Conservation (phyloP, 1,284 basidiomycete genomes). For the Ganoderma multipileum region DNA sequence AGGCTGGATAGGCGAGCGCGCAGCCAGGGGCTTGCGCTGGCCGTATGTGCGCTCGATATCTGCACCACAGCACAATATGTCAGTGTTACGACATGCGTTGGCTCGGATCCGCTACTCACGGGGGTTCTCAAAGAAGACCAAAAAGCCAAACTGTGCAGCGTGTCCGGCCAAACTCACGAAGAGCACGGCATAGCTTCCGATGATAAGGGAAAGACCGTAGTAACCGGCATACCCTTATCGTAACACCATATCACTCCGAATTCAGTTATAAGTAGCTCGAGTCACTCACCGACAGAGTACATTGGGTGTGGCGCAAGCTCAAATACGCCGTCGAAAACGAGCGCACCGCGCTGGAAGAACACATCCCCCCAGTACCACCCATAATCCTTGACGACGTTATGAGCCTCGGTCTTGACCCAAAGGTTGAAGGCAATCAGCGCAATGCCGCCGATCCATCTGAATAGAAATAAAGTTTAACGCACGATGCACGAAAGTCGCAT, state of each 20-base stretch:
- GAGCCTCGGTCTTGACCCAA: conserved; percentile 98
- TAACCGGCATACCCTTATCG: conserved; percentile 88
- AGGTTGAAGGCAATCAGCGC: conserved; percentile 93
- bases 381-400: conserved; percentile 93
- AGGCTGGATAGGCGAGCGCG: conserved; percentile 70
- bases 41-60: conserved; percentile 95
- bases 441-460: conserved; percentile 87
- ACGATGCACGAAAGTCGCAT: not conserved
- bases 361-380: conserved; percentile 99
- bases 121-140: conserved; percentile 97
- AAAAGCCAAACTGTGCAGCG: conserved; percentile 94
- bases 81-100: not conserved
- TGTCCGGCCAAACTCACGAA: conserved; percentile 95
- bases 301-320: conserved; percentile 92
- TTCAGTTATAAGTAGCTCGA: not conserved
- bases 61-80: conserved; percentile 39
- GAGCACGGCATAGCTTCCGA: conserved; percentile 89
- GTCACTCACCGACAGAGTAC: conserved; percentile 86
- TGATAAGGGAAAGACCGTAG: conserved; percentile 92
- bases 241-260: not conserved
- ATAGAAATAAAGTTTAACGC: conserved; percentile 16
- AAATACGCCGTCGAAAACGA: conserved; percentile 98
- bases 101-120: conserved; percentile 61
- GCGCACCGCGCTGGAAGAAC: conserved; percentile 90
- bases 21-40: conserved; percentile 85